Conservation (phyloP, 495 filamentous ascomycete genomes). For the Penicillium robsamsonii region DNA sequence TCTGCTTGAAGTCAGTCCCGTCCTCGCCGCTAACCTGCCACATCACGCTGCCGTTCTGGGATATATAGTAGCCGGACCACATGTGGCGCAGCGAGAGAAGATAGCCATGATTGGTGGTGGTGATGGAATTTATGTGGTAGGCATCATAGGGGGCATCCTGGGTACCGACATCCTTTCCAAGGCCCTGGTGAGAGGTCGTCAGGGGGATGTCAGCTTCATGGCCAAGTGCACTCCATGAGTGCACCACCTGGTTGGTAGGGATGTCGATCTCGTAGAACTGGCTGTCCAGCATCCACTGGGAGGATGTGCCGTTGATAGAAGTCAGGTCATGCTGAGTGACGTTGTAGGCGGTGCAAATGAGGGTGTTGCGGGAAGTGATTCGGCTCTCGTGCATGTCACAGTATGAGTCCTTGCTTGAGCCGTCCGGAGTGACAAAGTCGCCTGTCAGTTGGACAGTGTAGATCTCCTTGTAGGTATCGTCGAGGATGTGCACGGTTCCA, state of each 20-base stretch:
- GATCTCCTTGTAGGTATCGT: conserved; percentile 40
- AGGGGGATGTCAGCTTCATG: conserved; percentile 22
- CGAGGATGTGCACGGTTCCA: conserved; percentile 37
- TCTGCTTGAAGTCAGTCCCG: conserved; percentile 42
- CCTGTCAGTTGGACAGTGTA: conserved; percentile 33
- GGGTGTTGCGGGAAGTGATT: conserved; percentile 47
- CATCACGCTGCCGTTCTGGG: conserved; percentile 35
- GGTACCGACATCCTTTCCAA: conserved; percentile 19
- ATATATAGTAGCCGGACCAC: conserved; percentile 37
- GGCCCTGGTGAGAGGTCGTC: conserved; percentile 28
- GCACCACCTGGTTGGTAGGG: conserved; percentile 31
- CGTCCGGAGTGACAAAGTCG: conserved; percentile 31
- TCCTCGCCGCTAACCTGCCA: conserved; percentile 43
- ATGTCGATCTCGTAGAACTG: conserved; percentile 47
- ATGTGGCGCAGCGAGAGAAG: conserved; percentile 39
- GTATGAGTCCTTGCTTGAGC: conserved; percentile 28
- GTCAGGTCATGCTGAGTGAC: conserved; percentile 48
- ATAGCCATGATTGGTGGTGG: conserved; percentile 36
- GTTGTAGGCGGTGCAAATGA: conserved; percentile 56
- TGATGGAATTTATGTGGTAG: conserved; percentile 43
- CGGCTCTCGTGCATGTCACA: conserved; percentile 50
- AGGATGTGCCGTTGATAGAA: conserved; percentile 31
- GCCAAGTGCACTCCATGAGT: conserved; percentile 35
- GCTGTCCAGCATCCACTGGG: conserved; percentile 48
- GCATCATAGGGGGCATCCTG: conserved; percentile 36